Percentiles rank a stretch among this genome's conserved stretches.
These are phyloP conservation scores for Salicornia ramosissima DNA, from an alignment of 148 eudicot species.

Conservation along the genomic window DNA sequence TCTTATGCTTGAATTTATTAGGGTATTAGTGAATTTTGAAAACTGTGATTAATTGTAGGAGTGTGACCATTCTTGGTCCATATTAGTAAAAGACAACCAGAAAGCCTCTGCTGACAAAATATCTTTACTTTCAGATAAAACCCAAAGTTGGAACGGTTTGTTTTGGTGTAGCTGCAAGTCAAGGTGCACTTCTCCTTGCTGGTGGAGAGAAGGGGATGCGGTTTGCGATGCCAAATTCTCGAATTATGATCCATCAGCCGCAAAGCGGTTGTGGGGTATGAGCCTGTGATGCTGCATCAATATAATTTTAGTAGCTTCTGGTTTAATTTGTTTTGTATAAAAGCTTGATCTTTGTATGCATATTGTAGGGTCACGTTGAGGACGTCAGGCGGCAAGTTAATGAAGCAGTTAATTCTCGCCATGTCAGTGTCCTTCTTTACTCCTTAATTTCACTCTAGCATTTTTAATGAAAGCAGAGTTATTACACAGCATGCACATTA, in stretches of 20 bases:
- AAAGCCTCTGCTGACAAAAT: slow-evolving; percentile 6
- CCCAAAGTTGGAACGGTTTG: slow-evolving; percentile 98
- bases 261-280: slow-evolving; percentile 81
- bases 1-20: slow-evolving; percentile 8
- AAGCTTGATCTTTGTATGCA: slow-evolving; percentile 1
- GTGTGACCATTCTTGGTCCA: no score
- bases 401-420: slow-evolving; percentile 76
- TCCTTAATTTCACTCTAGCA: slow-evolving; percentile 2
- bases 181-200: slow-evolving; percentile 89
- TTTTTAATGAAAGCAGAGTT: neutral
- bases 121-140: slow-evolving; percentile 53
- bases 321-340: neutral
- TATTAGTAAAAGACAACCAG: neutral
- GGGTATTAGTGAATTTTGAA: neutral
- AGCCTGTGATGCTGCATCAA: neutral
- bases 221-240: slow-evolving; percentile 92
- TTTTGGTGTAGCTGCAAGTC: slow-evolving; percentile 91
- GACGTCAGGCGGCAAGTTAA: slow-evolving; percentile 76
- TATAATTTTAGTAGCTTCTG: neutral
- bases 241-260: slow-evolving; percentile 91
- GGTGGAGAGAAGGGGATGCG: slow-evolving; percentile 99
- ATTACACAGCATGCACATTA: neutral
- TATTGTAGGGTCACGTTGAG: slow-evolving; percentile 70
- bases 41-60: neutral
- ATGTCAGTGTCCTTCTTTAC: slow-evolving; percentile 51